Percentiles rank a stretch among this genome's conserved stretches.
These are phyloP conservation scores for Aspergillus conjunctus DNA, from an alignment of 495 filamentous ascomycete species.

Conservation along the genomic window DNA sequence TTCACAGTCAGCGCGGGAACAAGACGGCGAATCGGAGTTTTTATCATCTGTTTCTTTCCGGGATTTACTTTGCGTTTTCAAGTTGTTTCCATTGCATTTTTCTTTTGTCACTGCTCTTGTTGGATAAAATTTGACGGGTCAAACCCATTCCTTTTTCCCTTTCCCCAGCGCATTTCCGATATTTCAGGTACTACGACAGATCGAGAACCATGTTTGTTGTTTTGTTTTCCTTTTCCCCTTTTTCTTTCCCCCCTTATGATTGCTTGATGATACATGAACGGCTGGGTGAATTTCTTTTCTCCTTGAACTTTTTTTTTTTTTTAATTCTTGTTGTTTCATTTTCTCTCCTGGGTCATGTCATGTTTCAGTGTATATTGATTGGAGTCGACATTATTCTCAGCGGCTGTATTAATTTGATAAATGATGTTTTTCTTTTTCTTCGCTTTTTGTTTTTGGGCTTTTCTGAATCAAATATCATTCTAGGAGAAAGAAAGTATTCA, in stretches of 20 bases:
- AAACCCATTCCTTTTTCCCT: background rate
- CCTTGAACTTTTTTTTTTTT: conserved; percentile 13
- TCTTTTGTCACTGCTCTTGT: conserved; percentile 3
- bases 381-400: conserved; percentile 29
- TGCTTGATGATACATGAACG: conserved; percentile 21
- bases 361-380: conserved; percentile 34
- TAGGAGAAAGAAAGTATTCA: no score
- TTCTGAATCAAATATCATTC: background rate
- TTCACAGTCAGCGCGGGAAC: conserved; percentile 10
- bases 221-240: background rate
- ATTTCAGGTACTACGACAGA: background rate
- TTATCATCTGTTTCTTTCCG: background rate
- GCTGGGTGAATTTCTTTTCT: conserved; percentile 20
- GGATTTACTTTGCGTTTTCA: background rate
- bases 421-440: conserved; percentile 16
- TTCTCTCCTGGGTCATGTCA: conserved; percentile 25
- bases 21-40: conserved; percentile 28
- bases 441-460: background rate
- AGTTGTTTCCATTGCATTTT: background rate
- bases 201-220: background rate
- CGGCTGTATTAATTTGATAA: conserved; percentile 41
- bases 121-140: conserved; percentile 19
- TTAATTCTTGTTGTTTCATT: conserved; percentile 5
- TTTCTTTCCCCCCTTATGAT: conserved; percentile 8
- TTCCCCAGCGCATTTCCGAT: conserved; percentile 1